These are phyloP conservation scores for Aureobasidium sp. DNA, from an alignment of 2,329 filamentous ascomycete species.

Conservation along the genomic window DNA sequence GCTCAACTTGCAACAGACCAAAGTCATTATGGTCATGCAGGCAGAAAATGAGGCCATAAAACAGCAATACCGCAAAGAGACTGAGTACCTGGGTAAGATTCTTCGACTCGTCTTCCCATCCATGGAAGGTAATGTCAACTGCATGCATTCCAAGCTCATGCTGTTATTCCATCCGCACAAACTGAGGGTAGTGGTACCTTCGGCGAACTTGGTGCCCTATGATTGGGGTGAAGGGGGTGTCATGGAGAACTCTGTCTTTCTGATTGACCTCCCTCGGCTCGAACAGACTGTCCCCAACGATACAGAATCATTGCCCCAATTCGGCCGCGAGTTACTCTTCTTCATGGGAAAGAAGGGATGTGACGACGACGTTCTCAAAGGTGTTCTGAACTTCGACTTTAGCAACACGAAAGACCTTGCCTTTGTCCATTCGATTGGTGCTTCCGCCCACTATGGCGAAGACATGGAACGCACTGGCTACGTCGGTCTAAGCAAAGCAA, in stretches of 20 bases:
- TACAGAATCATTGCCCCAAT: constrained; percentile 32
- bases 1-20: constrained; percentile 48
- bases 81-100: constrained; percentile 25
- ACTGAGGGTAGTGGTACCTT: constrained; percentile 75
- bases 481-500: constrained; percentile 62
- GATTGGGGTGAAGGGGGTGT: constrained; percentile 84
- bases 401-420: constrained; percentile 61
- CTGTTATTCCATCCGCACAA: constrained; percentile 70
- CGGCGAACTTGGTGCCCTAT: constrained; percentile 74
- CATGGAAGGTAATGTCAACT: constrained; percentile 63
- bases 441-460: constrained; percentile 25
- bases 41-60: constrained; percentile 42
- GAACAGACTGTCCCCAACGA: not conserved
- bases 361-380: constrained; percentile 56
- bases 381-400: constrained; percentile 76
- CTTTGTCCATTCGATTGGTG: constrained; percentile 72
- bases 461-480: constrained; percentile 56
- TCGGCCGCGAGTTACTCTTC: constrained; percentile 62
- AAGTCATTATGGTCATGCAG: constrained; percentile 53
- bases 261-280: constrained; percentile 79
- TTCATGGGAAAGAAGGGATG: constrained; percentile 65
- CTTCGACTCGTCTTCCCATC: constrained; percentile 71
- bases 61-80: constrained; percentile 25
- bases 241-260: constrained; percentile 84
- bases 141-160: constrained; percentile 94